Percentiles rank a stretch among this genome's conserved stretches.
Evolutionary conservation across 176 grass and related monocot genomes (phyloP).

Genomic region (Oryza glaberrima): DNA sequence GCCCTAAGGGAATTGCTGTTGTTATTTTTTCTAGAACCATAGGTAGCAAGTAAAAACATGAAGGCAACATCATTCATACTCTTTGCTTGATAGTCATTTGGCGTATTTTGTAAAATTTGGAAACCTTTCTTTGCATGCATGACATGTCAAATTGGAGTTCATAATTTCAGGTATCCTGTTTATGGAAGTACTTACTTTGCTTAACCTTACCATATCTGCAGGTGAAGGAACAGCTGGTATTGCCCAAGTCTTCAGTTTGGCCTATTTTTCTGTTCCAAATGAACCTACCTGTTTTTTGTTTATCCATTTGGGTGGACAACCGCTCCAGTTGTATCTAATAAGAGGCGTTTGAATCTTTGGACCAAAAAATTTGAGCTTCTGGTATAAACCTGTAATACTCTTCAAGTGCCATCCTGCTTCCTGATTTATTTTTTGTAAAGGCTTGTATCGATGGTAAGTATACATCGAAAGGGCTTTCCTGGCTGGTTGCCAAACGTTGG

Average conservation of each 20-base stretch:
- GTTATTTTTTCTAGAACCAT: neutral
- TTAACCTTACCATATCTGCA: neutral
- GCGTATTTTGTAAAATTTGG: neutral
- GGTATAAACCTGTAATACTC: neutral
- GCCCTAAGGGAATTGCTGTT: neutral
- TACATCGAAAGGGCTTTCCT: neutral
- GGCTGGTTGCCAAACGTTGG: too few relatives aligned
- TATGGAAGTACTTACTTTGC: neutral
- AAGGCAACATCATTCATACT: neutral
- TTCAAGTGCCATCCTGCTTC: neutral
- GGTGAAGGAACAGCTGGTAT: constrained; percentile 26
- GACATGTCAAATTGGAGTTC: neutral
- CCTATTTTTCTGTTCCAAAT: constrained; percentile 1
- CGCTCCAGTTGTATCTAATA: constrained; percentile 32
- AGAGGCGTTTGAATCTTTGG: constrained; percentile 40
- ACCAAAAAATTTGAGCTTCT: neutral
- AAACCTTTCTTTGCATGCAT: neutral
- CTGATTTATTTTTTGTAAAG: neutral
- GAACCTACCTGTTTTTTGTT: constrained; percentile 9
- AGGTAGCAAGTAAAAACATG: neutral
- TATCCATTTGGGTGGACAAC: neutral
- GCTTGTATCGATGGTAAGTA: neutral
- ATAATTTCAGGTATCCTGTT: neutral
- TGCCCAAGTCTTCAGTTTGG: neutral
- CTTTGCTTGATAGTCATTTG: neutral